Base-by-base conservation (phyloP, 306 rosid species). In the Vigna trinervia region DNA sequence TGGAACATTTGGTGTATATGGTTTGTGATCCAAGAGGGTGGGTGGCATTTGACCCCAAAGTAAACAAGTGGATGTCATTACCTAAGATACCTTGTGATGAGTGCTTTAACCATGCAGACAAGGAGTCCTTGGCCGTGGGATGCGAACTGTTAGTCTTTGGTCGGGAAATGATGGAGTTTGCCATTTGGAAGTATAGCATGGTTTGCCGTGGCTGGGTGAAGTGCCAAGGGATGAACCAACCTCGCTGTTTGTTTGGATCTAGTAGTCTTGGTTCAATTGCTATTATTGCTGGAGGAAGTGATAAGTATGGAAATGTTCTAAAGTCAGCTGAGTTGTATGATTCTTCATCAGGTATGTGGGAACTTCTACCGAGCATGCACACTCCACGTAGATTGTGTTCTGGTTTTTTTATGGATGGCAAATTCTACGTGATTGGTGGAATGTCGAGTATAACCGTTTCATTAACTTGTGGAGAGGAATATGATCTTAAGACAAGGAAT, bases 21-120 rank as follows among this genome's bases (percentile, higher is more conserved):
- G 96, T 89, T 72, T 95, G 95, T 78, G 97, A 92, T 84, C 88
- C 90, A 15, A 88, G 88, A 74, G 96, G 90, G 39, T 95, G 97
- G 97, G 97, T 80, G 75, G 93, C 89, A 5, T 95, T 86, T 80
- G 89, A 95, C 71, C 84, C 89, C 2, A 74, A 26, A 59, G 69
- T 87, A 54, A 86, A 85, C 73, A 90, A 83, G 77, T 95, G 98
- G 98, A 90, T 87, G 83, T 15, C 92, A 13, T 87, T 95, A 72
- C 97, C 98, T 52, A 88, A 84, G 84, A 92, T 90, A 70, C 98
- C 98, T 51, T 95, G 97, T 79, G 96, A 95, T 19, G 98, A 95
- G 76, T 95, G 97, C 73, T 95, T 95, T 71, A 90, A 89, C 80
- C 92, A 88, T 51, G 96, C 97, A 10, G 98, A 95, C 81, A 95